These are phyloP conservation scores for Populus trichocarpa DNA, from an alignment of 441 rosid species.

Conservation along the genomic window DNA sequence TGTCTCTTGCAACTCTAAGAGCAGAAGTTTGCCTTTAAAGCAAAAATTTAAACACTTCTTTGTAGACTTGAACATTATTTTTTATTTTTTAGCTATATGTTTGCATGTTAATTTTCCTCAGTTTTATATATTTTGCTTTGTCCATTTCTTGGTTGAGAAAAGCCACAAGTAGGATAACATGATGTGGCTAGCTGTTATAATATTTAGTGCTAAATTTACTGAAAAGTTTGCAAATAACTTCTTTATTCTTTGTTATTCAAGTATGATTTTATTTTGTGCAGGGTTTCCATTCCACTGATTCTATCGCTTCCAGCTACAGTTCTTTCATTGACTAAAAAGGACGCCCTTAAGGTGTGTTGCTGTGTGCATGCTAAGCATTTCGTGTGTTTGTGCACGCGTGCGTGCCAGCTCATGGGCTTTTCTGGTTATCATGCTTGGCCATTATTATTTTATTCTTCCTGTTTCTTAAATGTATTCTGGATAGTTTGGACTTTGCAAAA, in stretches of 20 bases:
- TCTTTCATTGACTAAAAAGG: conserved; percentile 77
- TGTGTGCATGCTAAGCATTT: neutral
- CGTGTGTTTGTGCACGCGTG: too few species aligned
- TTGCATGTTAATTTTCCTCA: neutral
- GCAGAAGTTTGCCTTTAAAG: neutral
- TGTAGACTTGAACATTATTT: neutral
- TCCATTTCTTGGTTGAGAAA: neutral
- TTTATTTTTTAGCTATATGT: neutral
- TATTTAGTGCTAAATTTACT: neutral
- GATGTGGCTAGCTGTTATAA: neutral
- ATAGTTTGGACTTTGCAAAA: neutral
- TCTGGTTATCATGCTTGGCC: neutral
- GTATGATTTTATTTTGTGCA: conserved; percentile 30
- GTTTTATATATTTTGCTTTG: neutral
- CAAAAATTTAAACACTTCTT: neutral
- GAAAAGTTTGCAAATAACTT: neutral
- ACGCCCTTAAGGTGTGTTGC: conserved; percentile 57
- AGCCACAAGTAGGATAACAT: neutral
- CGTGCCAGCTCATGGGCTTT: neutral
- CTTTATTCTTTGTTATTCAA: neutral
- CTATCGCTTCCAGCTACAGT: conserved; percentile 80
- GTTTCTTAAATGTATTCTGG: neutral
- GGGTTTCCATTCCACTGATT: conserved; percentile 78
- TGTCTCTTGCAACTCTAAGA: neutral
- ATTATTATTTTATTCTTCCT: neutral